Base-by-base conservation (phyloP, 805 yeast genomes). In the Pichia exigua region DNA sequence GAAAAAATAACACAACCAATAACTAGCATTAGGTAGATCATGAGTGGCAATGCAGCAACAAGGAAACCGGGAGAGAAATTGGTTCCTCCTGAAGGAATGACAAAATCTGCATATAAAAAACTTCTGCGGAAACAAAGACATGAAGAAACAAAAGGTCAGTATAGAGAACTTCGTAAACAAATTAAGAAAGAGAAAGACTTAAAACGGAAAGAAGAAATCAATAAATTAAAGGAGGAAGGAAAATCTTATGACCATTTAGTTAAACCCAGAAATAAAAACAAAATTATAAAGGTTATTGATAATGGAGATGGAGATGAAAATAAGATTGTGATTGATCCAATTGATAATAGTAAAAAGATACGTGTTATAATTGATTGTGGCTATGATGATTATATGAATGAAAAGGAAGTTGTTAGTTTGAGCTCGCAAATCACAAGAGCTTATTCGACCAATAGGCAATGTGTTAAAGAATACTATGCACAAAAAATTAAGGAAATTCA, bases 311-410 rank as follows among this genome's bases (percentile, higher is more conserved):
- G 73, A 17, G 73, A 68, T 22, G 69, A 72, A 15, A 90, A 83
- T 61, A 59, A 56, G 2, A 67, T 67, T 13, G 72, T 81, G 2
- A 74, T 81, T 35, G 43, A 50, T 27, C 54, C 54, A 18, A 51
- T 51, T 15, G 48, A 51, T 26, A 22, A 32, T 17, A 11, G 2
- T 13, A 47, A 41, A 20, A 47, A 51, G n/a, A 51, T 51, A 9
- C 69, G 65, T 7, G 73, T 91, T 27, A 70, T 91, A n/a, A 63
- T 91, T 56, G 99, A 92, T 67, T 92, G 99, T 68, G 86, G 78
- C 17, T 92, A 92, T 66, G 98, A 94, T 62, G 94, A 87, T 44
- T 63, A 86, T 61, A 94, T 94, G 99, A 79, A 76, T 39, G 87
- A 82, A 20, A 83, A 83, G 57, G 83, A 79, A 54, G 72, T 79